These are phyloP conservation scores for Lentinula sp. DNA, from an alignment of 768 basidiomycete species.

Conservation along the genomic window DNA sequence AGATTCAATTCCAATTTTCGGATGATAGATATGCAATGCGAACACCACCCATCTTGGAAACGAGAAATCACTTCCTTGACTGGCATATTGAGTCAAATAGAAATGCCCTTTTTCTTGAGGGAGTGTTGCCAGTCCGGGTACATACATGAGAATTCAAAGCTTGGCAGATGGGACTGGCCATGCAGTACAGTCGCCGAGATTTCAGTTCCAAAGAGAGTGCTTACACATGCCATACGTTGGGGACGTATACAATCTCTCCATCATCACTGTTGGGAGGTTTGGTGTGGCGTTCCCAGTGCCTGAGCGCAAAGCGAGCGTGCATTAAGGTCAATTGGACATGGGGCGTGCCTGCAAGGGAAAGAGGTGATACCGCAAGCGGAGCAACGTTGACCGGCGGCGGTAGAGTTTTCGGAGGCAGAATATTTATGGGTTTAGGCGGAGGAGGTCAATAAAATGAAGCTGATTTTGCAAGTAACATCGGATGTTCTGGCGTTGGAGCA, in stretches of 20 bases:
- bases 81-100: constrained; percentile 2
- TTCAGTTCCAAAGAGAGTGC: neutral
- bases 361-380: constrained; percentile 28
- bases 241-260: constrained; percentile 8
- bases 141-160: neutral
- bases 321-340: neutral
- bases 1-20: neutral
- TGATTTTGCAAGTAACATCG: constrained; percentile 18
- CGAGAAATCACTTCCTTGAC: constrained; percentile 1
- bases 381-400: constrained; percentile 37
- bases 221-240: constrained; percentile 10
- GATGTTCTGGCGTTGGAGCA: constrained; percentile 15
- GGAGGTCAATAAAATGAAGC: constrained; percentile 24
- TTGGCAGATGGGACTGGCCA: neutral
- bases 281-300: constrained; percentile 11
- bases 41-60: constrained; percentile 3
- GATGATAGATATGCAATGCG: neutral
- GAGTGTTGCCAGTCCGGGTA: constrained; percentile 5
- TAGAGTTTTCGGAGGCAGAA: constrained; percentile 54
- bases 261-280: constrained; percentile 9
- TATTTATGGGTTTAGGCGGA: constrained; percentile 52
- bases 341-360: too few species aligned
- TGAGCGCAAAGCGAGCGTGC: neutral
- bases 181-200: neutral
- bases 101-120: constrained; percentile 3